Percentiles rank a stretch among this genome's conserved stretches.
Conservation (phyloP, 805 yeast genomes). For the Soucietia sequanensis region DNA sequence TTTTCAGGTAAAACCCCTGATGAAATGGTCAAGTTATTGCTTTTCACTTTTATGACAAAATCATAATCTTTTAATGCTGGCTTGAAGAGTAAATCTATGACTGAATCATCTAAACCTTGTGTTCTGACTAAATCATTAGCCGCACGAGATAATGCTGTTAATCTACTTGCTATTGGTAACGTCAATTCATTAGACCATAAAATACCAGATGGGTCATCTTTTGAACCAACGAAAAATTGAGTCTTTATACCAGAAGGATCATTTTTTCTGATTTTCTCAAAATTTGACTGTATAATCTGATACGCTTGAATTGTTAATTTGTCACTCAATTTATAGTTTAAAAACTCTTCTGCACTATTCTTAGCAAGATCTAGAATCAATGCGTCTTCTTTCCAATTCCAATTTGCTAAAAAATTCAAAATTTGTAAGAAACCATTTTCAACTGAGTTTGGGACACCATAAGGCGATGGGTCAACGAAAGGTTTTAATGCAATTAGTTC, state of each 20-base stretch:
- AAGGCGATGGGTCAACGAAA: conserved; percentile 88
- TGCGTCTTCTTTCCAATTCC: conserved; percentile 96
- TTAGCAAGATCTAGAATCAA: conserved; percentile 74
- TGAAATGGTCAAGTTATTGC: conserved; percentile 40
- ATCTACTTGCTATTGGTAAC: conserved; percentile 79
- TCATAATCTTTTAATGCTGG: conserved; percentile 87
- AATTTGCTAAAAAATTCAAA: conserved; percentile 64
- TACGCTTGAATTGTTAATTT: conserved; percentile 59
- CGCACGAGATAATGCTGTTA: conserved; percentile 83
- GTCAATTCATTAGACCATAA: conserved; percentile 68
- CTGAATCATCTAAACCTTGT: conserved; percentile 38
- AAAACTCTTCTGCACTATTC: conserved; percentile 28
- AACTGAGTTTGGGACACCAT: conserved; percentile 71
- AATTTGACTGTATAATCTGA: conserved; percentile 62
- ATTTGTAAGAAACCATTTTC: conserved; percentile 79
- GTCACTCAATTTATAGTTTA: conserved; percentile 51
- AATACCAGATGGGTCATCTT: conserved; percentile 82
- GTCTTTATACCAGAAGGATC: conserved; percentile 82
- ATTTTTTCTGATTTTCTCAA: conserved; percentile 62
- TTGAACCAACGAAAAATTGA: conserved; percentile 81
- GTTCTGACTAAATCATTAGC: conserved; percentile 55
- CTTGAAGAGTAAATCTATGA: conserved; percentile 61
- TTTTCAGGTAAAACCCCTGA: conserved; percentile 57
- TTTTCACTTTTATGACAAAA: conserved; percentile 62
- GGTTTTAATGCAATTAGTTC: conserved; percentile 82